Base-by-base conservation (phyloP, 2,329 filamentous ascomycete genomes). In the Trichoderma sp. region DNA sequence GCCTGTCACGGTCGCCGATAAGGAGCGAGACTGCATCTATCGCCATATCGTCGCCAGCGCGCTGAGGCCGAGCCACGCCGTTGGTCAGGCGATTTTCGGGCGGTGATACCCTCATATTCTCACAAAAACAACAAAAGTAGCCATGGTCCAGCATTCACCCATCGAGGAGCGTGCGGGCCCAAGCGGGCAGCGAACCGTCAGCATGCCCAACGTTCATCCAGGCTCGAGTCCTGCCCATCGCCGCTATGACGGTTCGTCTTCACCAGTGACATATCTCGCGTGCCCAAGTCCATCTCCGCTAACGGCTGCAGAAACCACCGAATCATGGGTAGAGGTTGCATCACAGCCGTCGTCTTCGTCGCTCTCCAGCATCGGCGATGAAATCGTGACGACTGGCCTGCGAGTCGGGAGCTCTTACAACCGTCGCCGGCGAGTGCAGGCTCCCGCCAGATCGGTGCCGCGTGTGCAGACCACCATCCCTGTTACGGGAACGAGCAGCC, bases 291-390 rank as follows among this genome's bases (percentile, higher is more conserved):
- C 51, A 21, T 56, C 30, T 45, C 30, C 63, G 51, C 70, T 70
- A 44, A 72, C 65, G 50, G 41, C 55, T 65, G 69, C 81, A 94
- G 94, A 98, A 61, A 50, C 57, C 64, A 70, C 81, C 93, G 95
- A 98, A 80, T 97, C 95, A 9, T 99, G 95, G 95, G 88, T 98
- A 71, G 94, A 99, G 76, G 88, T 99, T 67, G 87, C 90, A 54
- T 97, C 94, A 4, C 92, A 95, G 71, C 93, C 94, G 7, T 97
- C 94, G 0, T 96, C 94, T 2, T 97, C 94, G 2, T 97, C 93
- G 15, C 82, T 97, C 14, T 97, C 93, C 21, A 97, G 88, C 62
- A 88, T 90, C 74, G 86, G 85, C 68, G 93, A 97, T 69, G 93
- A 97, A 73, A 94, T 97, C 70, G 90, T 97, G 69, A 96, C 92